Conservation (phyloP, 192 early-diverging fungal species). For the Piromyces sp. region DNA sequence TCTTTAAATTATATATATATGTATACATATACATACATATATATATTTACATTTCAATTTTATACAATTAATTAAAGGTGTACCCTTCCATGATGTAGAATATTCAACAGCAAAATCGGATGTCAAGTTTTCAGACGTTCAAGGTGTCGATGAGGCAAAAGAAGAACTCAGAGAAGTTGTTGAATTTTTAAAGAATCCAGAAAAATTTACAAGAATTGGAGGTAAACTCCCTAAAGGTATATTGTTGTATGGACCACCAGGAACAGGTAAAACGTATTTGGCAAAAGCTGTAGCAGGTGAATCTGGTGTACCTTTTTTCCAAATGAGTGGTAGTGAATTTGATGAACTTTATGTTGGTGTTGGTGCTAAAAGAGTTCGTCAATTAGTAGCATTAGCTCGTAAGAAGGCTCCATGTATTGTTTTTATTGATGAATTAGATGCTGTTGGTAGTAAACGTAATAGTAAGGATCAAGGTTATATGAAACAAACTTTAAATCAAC, state of each 20-base stretch:
- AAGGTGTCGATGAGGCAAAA: conserved; percentile 92
- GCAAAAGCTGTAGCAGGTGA: conserved; percentile 95
- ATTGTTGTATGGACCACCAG: conserved; percentile 59
- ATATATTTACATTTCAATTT: not conserved
- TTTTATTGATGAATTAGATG: conserved; percentile 99
- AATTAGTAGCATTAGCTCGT: conserved; percentile 54
- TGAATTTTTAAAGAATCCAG: conserved; percentile 81
- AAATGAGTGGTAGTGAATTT: conserved; percentile 96
- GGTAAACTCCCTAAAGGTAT: conserved; percentile 80
- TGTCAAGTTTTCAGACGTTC: not conserved
- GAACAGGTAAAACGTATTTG: conserved; percentile 93
- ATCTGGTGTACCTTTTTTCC: conserved; percentile 95
- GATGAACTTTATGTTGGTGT: conserved; percentile 98
- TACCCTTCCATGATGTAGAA: not conserved
- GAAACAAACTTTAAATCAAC: conserved; percentile 96
- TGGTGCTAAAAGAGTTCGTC: conserved; percentile 67
- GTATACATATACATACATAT: not conserved
- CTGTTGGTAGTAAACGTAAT: conserved; percentile 84
- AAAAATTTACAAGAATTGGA: conserved; percentile 78
- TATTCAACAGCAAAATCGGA: not conserved
- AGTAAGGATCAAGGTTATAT: conserved; percentile 88
- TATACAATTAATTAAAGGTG: not conserved
- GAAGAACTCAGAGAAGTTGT: conserved; percentile 92
- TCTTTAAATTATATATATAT: too few relatives aligned
- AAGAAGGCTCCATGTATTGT: conserved; percentile 68